Conservation (phyloP, 441 rosid species). For the Adansonia grandidieri region DNA sequence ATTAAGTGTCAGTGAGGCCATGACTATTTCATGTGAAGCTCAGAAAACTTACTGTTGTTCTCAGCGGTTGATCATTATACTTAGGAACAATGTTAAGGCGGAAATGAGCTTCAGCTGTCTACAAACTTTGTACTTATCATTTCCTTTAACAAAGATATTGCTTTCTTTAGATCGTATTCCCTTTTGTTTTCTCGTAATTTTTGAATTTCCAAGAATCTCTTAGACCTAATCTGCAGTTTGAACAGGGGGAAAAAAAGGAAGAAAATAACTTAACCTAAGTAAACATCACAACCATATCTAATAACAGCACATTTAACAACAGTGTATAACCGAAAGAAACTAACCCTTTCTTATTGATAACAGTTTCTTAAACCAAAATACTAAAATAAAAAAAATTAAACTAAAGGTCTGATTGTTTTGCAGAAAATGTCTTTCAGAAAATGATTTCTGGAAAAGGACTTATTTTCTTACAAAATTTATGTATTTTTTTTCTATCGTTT, state of each 20-base stretch:
- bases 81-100: constrained; percentile 96
- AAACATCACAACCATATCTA: background rate
- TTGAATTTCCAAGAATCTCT: constrained; percentile 98
- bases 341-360: too few relatives aligned
- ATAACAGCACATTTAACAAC: too few relatives aligned
- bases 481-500: too few relatives aligned
- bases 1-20: background rate
- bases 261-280: constrained; percentile 23
- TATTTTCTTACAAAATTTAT: too few relatives aligned
- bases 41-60: constrained; percentile 76
- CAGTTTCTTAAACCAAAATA: too few relatives aligned
- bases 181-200: constrained; percentile 83
- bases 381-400: too few relatives aligned
- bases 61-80: constrained; percentile 93
- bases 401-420: too few relatives aligned
- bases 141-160: constrained; percentile 81
- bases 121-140: constrained; percentile 74
- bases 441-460: too few relatives aligned
- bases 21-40: background rate
- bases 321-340: too few relatives aligned
- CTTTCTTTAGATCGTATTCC: constrained; percentile 73
- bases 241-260: constrained; percentile 21
- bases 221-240: constrained; percentile 84
- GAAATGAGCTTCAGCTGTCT: constrained; percentile 94
- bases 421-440: too few relatives aligned